Base-by-base conservation (phyloP, 2,329 filamentous ascomycete species). In the Neospermospora avenae region DNA sequence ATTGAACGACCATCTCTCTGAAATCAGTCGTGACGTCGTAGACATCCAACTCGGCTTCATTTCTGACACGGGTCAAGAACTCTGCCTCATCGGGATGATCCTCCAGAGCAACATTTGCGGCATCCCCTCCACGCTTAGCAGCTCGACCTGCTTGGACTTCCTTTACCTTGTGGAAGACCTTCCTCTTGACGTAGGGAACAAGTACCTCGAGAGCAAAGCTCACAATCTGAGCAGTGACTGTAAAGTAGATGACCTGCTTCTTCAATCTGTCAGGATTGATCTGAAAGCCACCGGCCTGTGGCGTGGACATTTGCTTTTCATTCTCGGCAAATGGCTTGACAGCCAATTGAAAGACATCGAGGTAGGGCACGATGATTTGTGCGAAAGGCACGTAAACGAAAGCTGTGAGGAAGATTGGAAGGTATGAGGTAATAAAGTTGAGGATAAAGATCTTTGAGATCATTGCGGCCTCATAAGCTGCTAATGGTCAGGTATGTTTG, bases 331-430 rank as follows among this genome's bases (percentile, higher is more conserved):
- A 87, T 0, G 86, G 86, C 69, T 86, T 85, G 0, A 93, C 89
- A 0, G 88, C 86, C 14, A 87, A 76, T 63, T 85, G 84, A 77
- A 96, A 93, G 60, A 97, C 77, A 68, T 96, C 87, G 4, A 99
- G 84, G 71, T 96, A 89, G 0, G 95, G 93, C 0, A 95, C 85
- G 11, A 99, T 84, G 48, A 91, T 75, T 61, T 86, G 85, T 14
- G 91, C 93, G 69, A 98, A 98, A 0, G 93, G 93, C 20, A 96
- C 90, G 70, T 97, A 98, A 64, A 97, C 86, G 68, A 97, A 98
- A 0, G 93, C 91, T 0, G 93, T 97, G 18, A 98, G 82, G 71
- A 96, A 87, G n/a, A 96, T 87, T 0, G 91, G 90, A 55, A 96
- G 85, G 73, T 97, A 98, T 0, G 93, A 96, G 5, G 92, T 96